Evolutionary conservation across 495 filamentous ascomycete species (phyloP), one percentile per base, ranked within the genome.

Genomic region (Aspergillus taichungensis): DNA sequence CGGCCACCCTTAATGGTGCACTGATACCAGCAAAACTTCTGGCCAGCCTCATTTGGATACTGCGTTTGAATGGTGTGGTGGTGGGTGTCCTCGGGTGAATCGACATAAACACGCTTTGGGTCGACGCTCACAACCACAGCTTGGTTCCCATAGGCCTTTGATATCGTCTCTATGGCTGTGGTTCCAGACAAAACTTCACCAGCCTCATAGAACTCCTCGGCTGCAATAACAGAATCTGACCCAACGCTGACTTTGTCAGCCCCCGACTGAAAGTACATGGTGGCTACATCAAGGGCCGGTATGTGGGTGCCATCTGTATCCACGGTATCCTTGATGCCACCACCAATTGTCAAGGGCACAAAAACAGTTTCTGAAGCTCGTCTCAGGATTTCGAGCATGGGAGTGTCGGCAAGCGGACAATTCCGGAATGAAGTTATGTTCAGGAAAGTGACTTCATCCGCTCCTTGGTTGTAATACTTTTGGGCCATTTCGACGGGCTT

Each of bases 181-280:
- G 77, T 81, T 9, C 90, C 89, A 28, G 72, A 79, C 30, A 95
- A 62, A 30, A 68, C 77, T 53, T 79, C 76, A 6, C 83, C 82
- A 6, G 64, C 65, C 28, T 69, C 62, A 61, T 90, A 85, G 61
- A 87, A 98, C 48, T 94, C 85, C 59, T 96, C 89, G 0, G 92
- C 92, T 7, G 90, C 90, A 30, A 78, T 76, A 8, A 97, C 92
- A 37, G 92, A 90, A 63, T 98, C 94, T 2, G 86, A 94, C 5
- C 94, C 92, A 55, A 98, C 95, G 39, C 88, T 95, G 12, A 98
- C 88, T 72, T 98, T 98, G 65, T 98, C 92, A n/a, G 92, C 92
- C 31, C 92, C 92, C 18, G 82, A 88, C 71, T 92, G 87, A 76
- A 98, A 98, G 72, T 98, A 98, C 77, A 97, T 82, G 5, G 83